Evolutionary conservation across 1,284 basidiomycete genomes (phyloP), one percentile per base, ranked within the genome.

Genomic region (Phellopilus nigrolimitatus): DNA sequence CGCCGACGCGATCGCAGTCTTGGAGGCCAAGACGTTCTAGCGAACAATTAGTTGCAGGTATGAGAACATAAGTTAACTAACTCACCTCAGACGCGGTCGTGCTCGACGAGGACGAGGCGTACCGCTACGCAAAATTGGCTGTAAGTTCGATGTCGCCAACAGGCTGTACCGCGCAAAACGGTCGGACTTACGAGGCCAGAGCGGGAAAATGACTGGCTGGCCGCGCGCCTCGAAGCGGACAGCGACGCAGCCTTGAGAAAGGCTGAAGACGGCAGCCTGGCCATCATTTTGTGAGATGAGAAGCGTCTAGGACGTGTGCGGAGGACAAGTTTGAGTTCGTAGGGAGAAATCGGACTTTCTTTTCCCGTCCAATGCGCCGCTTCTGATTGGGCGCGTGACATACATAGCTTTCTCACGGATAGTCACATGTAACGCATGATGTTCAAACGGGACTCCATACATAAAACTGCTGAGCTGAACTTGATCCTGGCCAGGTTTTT

Each of bases 1-100:
- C 57, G 87, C 83, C 53, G 88, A 84, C 55, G 82, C 79, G 54
- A 95, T 76, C 39, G 91, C 83, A 47, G 87, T 76, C 62, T 84
- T 86, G 54, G 93, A 95, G 60, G 78, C 79, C 60, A 86, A 53
- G 56, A 76, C 64, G 33, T 76, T 68, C 76, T 75, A 56, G 69
- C 62, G 4, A 71, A 65, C 66, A 59, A n/a, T 12, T 46, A 24
- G 19, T 7, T 28, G 36, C 27, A 30, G 33, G 4, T 5, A 12
- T 25, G 17, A n/a, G 28, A 0, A 8, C 9, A 8, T 13, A 31
- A 15, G 10, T 12, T 13, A 6, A 19, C 1, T 12, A 8, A 48
- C 38, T 25, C 22, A 51, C 50, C 37, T 56, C 39, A 31, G 46
- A 37, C 36, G 45, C 25, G 13, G 24, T 40, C 17, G 54, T 40